Percentiles rank a stretch among this genome's conserved stretches.
These are phyloP conservation scores for Trichoderma brevicompactum DNA, from an alignment of 2,329 filamentous ascomycete species.

Conservation along the genomic window DNA sequence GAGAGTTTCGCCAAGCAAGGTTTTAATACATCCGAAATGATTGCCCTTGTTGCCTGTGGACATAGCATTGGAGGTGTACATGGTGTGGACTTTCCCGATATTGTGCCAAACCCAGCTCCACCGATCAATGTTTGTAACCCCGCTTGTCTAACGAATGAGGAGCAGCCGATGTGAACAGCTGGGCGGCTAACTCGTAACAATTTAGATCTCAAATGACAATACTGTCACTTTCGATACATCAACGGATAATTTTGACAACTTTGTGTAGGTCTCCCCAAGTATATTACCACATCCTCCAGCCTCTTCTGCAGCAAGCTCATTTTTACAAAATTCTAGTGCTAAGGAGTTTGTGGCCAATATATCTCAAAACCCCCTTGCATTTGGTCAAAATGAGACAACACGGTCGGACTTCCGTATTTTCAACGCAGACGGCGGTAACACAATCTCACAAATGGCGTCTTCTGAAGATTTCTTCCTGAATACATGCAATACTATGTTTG, in stretches of 20 bases:
- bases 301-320: too few species aligned
- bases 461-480: conserved; percentile 9
- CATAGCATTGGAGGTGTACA: conserved; percentile 15
- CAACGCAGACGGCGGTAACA: conserved; percentile 13
- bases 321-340: not conserved
- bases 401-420: conserved; percentile 17
- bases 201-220: not conserved
- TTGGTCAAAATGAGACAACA: conserved; percentile 20
- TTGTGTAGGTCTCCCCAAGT: conserved; percentile 5
- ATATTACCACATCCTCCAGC: too few species aligned
- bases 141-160: too few species aligned
- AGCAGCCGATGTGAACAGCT: too few species aligned
- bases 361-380: conserved; percentile 8
- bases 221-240: conserved; percentile 11
- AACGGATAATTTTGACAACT: conserved; percentile 8
- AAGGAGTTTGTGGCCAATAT: conserved; percentile 1
- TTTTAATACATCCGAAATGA: conserved; percentile 17
- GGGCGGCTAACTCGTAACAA: not conserved
- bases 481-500: not conserved
- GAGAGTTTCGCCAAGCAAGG: conserved; percentile 5
- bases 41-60: conserved; percentile 12
- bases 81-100: conserved; percentile 20
- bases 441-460: conserved; percentile 5
- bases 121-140: too few species aligned
- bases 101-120: conserved; percentile 15